phyloP scores from a whole-genome alignment of 148 eudicot genomes.

The Persicaria maculosa region DNA sequence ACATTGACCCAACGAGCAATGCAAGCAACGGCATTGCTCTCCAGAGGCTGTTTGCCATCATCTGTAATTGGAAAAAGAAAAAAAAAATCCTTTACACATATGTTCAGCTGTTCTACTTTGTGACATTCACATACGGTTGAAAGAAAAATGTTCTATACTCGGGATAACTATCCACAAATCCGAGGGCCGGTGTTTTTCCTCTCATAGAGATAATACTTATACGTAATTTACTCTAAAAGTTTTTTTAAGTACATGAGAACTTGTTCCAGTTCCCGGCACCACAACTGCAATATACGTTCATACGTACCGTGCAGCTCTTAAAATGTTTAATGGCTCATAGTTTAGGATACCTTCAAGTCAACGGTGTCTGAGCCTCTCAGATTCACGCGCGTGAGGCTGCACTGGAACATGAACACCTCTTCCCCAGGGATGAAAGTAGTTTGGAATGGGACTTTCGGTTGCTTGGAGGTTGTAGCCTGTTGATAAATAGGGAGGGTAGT shows the following conservation, averaged over 20 bases:
- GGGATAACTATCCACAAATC: slow-evolving; percentile 3
- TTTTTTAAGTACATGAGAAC: slow-evolving; percentile 1
- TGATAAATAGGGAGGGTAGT: slow-evolving; percentile 4
- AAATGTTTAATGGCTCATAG: too few species aligned
- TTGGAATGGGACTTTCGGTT: not conserved
- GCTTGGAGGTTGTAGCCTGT: not conserved
- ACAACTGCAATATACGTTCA: not conserved
- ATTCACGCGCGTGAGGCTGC: not conserved
- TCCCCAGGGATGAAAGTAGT: not conserved
- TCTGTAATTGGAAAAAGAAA: not conserved
- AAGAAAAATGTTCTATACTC: not conserved
- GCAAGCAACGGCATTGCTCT: not conserved
- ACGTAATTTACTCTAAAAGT: not conserved
- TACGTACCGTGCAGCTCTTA: too few species aligned
- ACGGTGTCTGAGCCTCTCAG: not conserved
- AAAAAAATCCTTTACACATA: not conserved
- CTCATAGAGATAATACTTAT: not conserved
- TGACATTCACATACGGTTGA: not conserved
- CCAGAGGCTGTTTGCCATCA: not conserved
- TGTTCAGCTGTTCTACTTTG: slow-evolving; percentile 10
- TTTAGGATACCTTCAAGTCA: not conserved
- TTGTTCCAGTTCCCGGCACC: not conserved
- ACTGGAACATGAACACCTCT: not conserved
- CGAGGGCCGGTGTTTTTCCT: not conserved
- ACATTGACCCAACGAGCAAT: too few species aligned